Evolutionary conservation across 1,284 basidiomycete genomes (phyloP).

Genomic region (Blastosporella zonata): DNA sequence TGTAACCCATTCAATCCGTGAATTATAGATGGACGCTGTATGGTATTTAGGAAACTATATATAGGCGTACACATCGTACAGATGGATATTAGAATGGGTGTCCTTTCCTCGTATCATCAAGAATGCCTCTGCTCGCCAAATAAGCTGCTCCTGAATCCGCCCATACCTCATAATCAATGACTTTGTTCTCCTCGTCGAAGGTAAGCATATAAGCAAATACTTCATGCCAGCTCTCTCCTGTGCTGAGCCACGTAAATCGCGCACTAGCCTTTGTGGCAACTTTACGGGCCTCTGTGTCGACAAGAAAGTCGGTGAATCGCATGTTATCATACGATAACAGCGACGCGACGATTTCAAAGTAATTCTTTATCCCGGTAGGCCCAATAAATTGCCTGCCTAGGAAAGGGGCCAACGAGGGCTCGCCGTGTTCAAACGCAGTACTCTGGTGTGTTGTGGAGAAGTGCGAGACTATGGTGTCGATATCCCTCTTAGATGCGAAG

Average conservation of each 20-base stretch:
- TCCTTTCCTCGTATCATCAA: constrained; percentile 26
- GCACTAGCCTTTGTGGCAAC: constrained; percentile 55
- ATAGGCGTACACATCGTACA: too few relatives aligned
- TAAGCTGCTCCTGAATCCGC: constrained; percentile 65
- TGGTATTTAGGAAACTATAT: too few relatives aligned
- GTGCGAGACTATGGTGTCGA: constrained; percentile 43
- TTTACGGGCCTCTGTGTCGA: constrained; percentile 41
- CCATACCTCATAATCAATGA: constrained; percentile 63
- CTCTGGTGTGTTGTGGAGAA: constrained; percentile 48
- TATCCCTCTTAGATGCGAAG: constrained; percentile 44
- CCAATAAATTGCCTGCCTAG: constrained; percentile 50
- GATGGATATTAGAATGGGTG: too few relatives aligned
- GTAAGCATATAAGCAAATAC: constrained; percentile 59
- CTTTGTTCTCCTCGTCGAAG: constrained; percentile 55
- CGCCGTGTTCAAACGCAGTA: constrained; percentile 56
- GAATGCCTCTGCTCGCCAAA: constrained; percentile 51
- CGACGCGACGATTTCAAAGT: constrained; percentile 48
- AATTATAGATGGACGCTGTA: constrained; percentile 1
- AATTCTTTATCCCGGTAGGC: constrained; percentile 39
- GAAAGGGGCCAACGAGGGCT: constrained; percentile 54
- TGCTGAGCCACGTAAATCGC: constrained; percentile 54
- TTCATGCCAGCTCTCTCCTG: constrained; percentile 57
- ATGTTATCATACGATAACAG: constrained; percentile 42
- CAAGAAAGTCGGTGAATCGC: constrained; percentile 39
- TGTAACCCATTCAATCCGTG: constrained; percentile 64